Evolutionary conservation across 495 filamentous ascomycete genomes (phyloP).

Genomic region (Penicillium ucsense): DNA sequence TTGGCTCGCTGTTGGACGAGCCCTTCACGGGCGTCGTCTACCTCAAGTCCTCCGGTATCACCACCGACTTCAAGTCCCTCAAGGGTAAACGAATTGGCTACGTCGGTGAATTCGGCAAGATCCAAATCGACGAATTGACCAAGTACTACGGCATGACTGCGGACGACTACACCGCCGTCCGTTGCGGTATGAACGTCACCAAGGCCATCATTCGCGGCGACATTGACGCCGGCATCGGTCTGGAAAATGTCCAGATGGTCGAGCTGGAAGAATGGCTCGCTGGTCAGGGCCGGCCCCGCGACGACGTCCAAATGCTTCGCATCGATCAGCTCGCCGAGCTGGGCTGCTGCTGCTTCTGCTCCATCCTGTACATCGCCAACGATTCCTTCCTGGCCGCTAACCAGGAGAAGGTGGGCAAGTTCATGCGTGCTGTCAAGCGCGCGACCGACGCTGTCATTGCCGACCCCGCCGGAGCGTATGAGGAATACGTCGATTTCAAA

Average conservation of each 20-base stretch:
- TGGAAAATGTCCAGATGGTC: constrained; percentile 68
- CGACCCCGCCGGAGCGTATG: constrained; percentile 46
- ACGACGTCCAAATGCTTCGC: constrained; percentile 61
- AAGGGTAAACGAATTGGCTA: constrained; percentile 63
- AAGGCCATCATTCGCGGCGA: constrained; percentile 55
- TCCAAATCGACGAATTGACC: constrained; percentile 66
- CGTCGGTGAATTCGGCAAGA: constrained; percentile 67
- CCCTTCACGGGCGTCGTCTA: constrained; percentile 66
- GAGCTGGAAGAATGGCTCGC: constrained; percentile 62
- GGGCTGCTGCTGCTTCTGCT: constrained; percentile 69
- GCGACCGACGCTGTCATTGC: constrained; percentile 58
- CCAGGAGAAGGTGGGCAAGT: constrained; percentile 45
- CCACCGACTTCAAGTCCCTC: constrained; percentile 50
- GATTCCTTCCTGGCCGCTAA: constrained; percentile 53
- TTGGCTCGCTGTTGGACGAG: constrained; percentile 60
- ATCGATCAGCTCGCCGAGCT: constrained; percentile 64
- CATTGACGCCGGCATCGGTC: constrained; percentile 61
- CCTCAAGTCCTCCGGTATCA: constrained; percentile 59
- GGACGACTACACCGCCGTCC: constrained; percentile 59
- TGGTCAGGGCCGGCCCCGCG: constrained; percentile 45
- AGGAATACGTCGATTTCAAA: constrained; percentile 58
- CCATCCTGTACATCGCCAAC: constrained; percentile 63
- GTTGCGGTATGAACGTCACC: constrained; percentile 54
- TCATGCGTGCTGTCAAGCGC: constrained; percentile 56
- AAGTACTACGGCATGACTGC: constrained; percentile 63